Evolutionary conservation across 2,329 filamentous ascomycete genomes (phyloP).

Genomic region (Diaporthe sp.): DNA sequence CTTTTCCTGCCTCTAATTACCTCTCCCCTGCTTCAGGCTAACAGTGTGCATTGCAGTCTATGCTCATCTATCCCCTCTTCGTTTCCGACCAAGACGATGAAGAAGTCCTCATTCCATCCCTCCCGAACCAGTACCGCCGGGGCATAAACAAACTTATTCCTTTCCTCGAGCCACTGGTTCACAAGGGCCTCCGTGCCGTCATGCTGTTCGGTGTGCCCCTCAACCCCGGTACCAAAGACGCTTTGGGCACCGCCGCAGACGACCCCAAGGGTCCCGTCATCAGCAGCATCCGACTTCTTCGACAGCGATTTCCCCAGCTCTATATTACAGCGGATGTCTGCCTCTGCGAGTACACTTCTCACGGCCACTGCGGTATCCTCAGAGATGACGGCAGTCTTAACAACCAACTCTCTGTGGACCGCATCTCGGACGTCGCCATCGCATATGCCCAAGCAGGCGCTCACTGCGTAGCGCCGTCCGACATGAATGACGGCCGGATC

Average conservation of each 20-base stretch:
- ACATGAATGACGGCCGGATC: constrained; percentile 99
- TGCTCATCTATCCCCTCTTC: constrained; percentile 99
- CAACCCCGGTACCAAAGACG: constrained; percentile 85
- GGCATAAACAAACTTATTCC: constrained; percentile 88
- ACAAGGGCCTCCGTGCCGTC: constrained; percentile 91
- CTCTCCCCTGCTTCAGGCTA: not conserved
- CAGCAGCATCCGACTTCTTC: constrained; percentile 84
- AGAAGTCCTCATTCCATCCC: constrained; percentile 88
- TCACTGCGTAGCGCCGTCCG: constrained; percentile 95
- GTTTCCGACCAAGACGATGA: constrained; percentile 95
- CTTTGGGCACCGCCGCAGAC: constrained; percentile 91
- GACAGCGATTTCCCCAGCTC: constrained; percentile 87
- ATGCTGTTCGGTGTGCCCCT: constrained; percentile 97
- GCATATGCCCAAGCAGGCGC: constrained; percentile 96
- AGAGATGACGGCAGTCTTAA: constrained; percentile 93
- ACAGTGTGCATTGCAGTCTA: constrained; percentile 73
- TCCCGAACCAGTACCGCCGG: constrained; percentile 90
- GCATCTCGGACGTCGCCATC: constrained; percentile 97
- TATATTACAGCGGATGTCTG: constrained; percentile 96
- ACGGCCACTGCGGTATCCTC: constrained; percentile 97
- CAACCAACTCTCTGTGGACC: constrained; percentile 92
- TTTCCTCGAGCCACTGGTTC: constrained; percentile 87
- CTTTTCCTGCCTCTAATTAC: not conserved
- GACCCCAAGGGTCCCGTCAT: constrained; percentile 95
- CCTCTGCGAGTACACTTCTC: constrained; percentile 97